Conservation (phyloP, 2,329 filamentous ascomycete species). For the Pyrenochaeta sp. region DNA sequence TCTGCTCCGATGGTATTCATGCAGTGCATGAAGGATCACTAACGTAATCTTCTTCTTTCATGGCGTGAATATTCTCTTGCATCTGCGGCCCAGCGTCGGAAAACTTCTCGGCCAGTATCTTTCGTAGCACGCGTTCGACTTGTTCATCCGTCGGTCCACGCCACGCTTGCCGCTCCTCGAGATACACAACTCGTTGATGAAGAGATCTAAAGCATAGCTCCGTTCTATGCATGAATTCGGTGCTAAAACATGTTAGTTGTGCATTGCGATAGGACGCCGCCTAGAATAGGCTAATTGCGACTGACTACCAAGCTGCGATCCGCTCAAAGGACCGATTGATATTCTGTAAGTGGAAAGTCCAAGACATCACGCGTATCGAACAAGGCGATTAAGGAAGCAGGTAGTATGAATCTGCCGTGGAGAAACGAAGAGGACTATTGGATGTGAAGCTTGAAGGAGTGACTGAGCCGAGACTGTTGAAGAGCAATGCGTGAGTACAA, state of each 20-base stretch:
- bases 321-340: conserved; percentile 45
- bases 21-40: no score
- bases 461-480: neutral
- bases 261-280: no score
- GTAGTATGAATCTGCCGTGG: neutral
- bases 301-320: conserved; percentile 43
- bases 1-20: no score
- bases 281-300: neutral
- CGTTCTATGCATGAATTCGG: conserved; percentile 41
- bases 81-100: conserved; percentile 17
- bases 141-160: conserved; percentile 41
- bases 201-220: conserved; percentile 38
- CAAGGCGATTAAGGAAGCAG: neutral
- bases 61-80: conserved; percentile 8
- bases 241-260: conserved; percentile 19
- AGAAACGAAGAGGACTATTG: neutral
- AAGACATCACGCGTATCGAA: conserved; percentile 33
- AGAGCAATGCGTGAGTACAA: neutral
- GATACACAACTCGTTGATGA: conserved; percentile 31
- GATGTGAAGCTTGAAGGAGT: neutral
- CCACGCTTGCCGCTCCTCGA: conserved; percentile 35
- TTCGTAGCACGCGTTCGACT: conserved; percentile 44
- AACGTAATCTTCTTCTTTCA: conserved; percentile 22
- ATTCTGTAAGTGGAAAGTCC: conserved; percentile 37
- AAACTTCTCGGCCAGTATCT: conserved; percentile 44